Base-by-base conservation (phyloP, 306 rosid species). In the Quercus cerris region DNA sequence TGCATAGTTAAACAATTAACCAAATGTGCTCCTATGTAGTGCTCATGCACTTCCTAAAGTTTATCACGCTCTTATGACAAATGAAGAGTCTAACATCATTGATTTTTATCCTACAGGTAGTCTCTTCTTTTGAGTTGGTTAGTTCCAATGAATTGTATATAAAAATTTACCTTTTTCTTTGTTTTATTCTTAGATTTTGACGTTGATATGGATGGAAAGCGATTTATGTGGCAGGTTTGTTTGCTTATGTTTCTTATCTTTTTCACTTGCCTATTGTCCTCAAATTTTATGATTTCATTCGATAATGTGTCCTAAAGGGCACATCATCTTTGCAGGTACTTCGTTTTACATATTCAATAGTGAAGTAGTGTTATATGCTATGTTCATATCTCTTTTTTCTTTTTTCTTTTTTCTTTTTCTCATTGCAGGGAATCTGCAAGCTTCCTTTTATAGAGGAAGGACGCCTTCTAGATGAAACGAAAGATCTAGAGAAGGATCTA, bases 201-300 rank as follows among this genome's bases (percentile, higher is more conserved):
- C n/a, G 56, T 87, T 7, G 93, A 91, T 30, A 49, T 1, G 4
- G 96, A 87, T 46, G 93, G 90, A 64, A 89, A 89, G 79, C 80
- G 88, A 14, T 89, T 80, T 78, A 2, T 20, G 13, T 82, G 89
- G 93, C 91, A 89, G 93, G 93, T 91, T 46, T 76, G 93, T 91
- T 46, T 76, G 81, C 73, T 54, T 27, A 19, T 30, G 35, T 46
- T 27, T 9, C 31, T 81, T 70, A 0, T 6, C 8, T 1, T 2
- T 41, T 69, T 14, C 19, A 49, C 28, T 72, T 13, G 30, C 25
- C 4, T 49, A n/a, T 63, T 38, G 17, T 41, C 58, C 6, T 8
- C n/a, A 18, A 18, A 2, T 10, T 25, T 18, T 76, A 23, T 59
- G 3, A 17, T 10, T 12, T 10, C 54, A 49, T 49, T 49, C 15